Evolutionary conservation across 2,329 filamentous ascomycete genomes (phyloP).

Genomic region (Botrytis galanthina): DNA sequence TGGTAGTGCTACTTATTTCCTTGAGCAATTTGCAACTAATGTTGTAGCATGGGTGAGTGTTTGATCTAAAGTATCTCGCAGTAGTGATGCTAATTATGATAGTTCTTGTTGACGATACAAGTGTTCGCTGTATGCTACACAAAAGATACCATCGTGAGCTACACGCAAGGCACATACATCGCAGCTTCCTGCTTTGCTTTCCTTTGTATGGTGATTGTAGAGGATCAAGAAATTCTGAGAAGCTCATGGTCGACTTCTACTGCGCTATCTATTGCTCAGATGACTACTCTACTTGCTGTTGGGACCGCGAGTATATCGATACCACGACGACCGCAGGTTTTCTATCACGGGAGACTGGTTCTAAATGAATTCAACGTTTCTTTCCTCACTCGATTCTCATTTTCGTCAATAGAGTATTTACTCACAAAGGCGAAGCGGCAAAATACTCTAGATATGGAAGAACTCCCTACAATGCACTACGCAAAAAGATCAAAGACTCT

Average conservation of each 20-base stretch:
- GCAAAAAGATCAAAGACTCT: conserved; percentile 49
- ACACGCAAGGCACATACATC: conserved; percentile 14
- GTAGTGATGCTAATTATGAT: neutral
- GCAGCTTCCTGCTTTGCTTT: conserved; percentile 16
- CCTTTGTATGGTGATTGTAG: neutral
- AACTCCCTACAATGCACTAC: conserved; percentile 59
- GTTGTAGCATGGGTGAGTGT: conserved; percentile 15
- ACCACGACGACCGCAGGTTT: conserved; percentile 67
- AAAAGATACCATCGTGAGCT: conserved; percentile 20
- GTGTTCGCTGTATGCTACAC: conserved; percentile 21
- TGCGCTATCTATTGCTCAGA: conserved; percentile 39
- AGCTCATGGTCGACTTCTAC: neutral
- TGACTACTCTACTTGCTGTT: conserved; percentile 45
- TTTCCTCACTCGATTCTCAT: conserved; percentile 60
- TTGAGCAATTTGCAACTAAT: conserved; percentile 1
- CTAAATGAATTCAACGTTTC: conserved; percentile 60
- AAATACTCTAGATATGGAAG: conserved; percentile 56
- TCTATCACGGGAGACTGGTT: conserved; percentile 54
- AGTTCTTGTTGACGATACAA: conserved; percentile 18
- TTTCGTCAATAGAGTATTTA: conserved; percentile 57
- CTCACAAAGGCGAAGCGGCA: conserved; percentile 56
- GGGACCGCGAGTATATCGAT: conserved; percentile 53
- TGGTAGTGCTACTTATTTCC: neutral
- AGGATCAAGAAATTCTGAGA: conserved; percentile 37
- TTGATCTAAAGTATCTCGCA: neutral